Conservation (phyloP, 345 rosid species). For the Clausena lansium region DNA sequence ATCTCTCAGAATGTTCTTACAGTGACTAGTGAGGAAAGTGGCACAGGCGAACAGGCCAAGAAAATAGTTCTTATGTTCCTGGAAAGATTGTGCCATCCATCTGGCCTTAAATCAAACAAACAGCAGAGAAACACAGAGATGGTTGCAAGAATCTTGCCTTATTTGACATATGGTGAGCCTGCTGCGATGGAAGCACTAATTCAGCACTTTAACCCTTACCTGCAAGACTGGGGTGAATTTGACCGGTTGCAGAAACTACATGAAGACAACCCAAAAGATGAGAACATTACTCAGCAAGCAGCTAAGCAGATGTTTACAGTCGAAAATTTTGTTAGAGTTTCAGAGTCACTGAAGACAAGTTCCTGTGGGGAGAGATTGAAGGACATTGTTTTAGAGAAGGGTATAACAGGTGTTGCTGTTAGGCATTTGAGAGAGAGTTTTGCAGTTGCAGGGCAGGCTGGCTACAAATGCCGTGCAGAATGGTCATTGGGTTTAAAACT, state of each 20-base stretch:
- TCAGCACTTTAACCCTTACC: slow-evolving; percentile 81
- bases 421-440: slow-evolving; percentile 71
- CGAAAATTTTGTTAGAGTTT: slow-evolving; percentile 91
- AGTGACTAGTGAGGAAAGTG: slow-evolving; percentile 80
- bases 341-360: slow-evolving; percentile 96
- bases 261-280: slow-evolving; percentile 74
- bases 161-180: slow-evolving; percentile 97
- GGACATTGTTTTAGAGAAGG: slow-evolving; percentile 87
- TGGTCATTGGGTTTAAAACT: slow-evolving; percentile 76
- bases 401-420: slow-evolving; percentile 79
- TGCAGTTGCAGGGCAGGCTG: slow-evolving; percentile 74
- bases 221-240: slow-evolving; percentile 88
- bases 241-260: slow-evolving; percentile 71
- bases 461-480: slow-evolving; percentile 67
- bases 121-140: slow-evolving; percentile 98
- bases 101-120: slow-evolving; percentile 85
- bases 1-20: slow-evolving; percentile 73
- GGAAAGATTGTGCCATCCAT: slow-evolving; percentile 87
- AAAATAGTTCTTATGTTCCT: slow-evolving; percentile 95
- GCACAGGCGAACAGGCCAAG: slow-evolving; percentile 91
- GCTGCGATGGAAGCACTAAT: slow-evolving; percentile 97
- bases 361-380: slow-evolving; percentile 96
- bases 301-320: slow-evolving; percentile 71
- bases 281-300: slow-evolving; percentile 62
- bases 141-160: slow-evolving; percentile 98